Conservation (phyloP, 768 basidiomycete species). For the Mycena venus region DNA sequence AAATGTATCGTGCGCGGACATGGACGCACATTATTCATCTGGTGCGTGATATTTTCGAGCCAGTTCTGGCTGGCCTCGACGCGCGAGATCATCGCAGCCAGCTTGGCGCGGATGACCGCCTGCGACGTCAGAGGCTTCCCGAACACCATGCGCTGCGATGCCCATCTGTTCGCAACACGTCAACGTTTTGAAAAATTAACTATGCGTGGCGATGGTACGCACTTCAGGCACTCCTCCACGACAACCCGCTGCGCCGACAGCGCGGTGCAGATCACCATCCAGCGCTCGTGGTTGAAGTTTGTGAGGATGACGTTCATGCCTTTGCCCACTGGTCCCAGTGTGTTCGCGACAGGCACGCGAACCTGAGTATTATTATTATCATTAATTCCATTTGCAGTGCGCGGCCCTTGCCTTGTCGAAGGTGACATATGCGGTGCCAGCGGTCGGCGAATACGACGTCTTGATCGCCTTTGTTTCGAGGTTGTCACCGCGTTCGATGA, state of each 20-base stretch:
- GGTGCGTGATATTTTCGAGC: conserved; percentile 91
- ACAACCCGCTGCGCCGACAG: conserved; percentile 82
- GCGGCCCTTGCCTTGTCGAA: no score
- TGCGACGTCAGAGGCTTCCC: conserved; percentile 88
- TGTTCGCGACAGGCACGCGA: conserved; percentile 88
- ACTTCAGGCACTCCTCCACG: conserved; percentile 94
- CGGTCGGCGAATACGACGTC: conserved; percentile 92
- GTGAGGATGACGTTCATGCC: conserved; percentile 82
- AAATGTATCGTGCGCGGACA: background rate
- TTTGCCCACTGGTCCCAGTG: conserved; percentile 87
- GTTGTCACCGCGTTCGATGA: conserved; percentile 78
- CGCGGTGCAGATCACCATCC: conserved; percentile 85
- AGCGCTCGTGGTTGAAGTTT: conserved; percentile 92
- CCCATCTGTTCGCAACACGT: conserved; percentile 69
- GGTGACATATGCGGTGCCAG: conserved; percentile 90
- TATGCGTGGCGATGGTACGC: conserved; percentile 35
- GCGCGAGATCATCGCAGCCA: conserved; percentile 91
- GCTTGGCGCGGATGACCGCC: conserved; percentile 89
- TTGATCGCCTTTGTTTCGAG: conserved; percentile 92
- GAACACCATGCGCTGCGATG: conserved; percentile 90
- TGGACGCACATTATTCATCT: conserved; percentile 86
- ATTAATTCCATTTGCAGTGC: no score
- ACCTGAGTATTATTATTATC: no score
- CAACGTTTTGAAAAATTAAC: background rate
- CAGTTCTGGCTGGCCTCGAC: conserved; percentile 89